Evolutionary conservation across 2,329 filamentous ascomycete genomes (phyloP), one percentile per base, ranked within the genome.

Genomic region (Fusarium albidum): DNA sequence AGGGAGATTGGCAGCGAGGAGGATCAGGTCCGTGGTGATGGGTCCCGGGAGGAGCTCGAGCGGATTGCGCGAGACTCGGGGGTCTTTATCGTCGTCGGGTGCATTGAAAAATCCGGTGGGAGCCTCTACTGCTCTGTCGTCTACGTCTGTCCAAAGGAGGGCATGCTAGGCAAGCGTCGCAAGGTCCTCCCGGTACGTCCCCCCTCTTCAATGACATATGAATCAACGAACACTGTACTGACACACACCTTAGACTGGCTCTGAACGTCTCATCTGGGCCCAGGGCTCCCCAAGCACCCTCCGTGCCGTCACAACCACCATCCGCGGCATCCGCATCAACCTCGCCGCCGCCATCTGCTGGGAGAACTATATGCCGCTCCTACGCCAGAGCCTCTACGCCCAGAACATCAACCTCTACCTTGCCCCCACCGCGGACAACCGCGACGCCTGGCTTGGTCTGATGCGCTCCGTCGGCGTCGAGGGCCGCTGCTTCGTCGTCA

Each of bases 281-380:
- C 91, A 96, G 70, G 93, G 92, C 33, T 88, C 87, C 3, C 85
- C 93, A 0, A 84, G 84, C 1, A 95, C 91, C 4, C 81, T 97
- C 25, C 85, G 85, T 57, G 93, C 92, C 4, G 85, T 96, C 1
- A 88, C 85, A 21, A 92, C 92, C 1, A 84, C 80, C 18, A 92
- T 97, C 70, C 88, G 88, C 55, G 92, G 91, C 42, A 84, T 92
- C 3, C 86, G 85, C 59, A 75, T 97, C 55, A 94, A 91, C 50
- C 82, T 97, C 54, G 93, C 89, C 0, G 87, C 90, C 4, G 94
- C 92, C 4, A 96, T 98, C 62, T 96, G 93, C 79, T 97, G 93
- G 93, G 93, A 98, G 73, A 96, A 91, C 72, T 96, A 94, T 76
- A 97, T 96, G 92, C 93, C 93, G 0, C 77, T 97, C 14, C 79